Conservation (phyloP, 2,329 filamentous ascomycete genomes). For the Didymosphaeria variabile region DNA sequence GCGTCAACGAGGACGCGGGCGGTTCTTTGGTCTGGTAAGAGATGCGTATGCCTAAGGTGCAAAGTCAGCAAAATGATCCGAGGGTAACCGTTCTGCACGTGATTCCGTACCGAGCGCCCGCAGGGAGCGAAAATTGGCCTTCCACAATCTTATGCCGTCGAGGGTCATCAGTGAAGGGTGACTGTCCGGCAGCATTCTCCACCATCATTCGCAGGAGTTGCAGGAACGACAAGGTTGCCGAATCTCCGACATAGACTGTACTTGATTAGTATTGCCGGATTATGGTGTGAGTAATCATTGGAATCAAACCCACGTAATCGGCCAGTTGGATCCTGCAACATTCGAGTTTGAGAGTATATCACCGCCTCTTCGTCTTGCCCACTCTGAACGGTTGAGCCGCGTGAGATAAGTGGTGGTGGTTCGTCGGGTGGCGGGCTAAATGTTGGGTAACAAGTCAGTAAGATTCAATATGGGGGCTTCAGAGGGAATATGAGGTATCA, state of each 20-base stretch:
- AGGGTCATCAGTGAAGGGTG: conserved; percentile 67
- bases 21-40: conserved; percentile 65
- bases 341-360: conserved; percentile 63
- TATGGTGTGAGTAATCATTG: neutral
- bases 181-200: conserved; percentile 62
- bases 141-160: conserved; percentile 67
- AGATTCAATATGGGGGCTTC: neutral
- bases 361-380: conserved; percentile 65
- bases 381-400: conserved; percentile 49
- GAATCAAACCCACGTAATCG: conserved; percentile 60
- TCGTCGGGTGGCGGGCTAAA: conserved; percentile 28
- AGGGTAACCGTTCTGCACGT: neutral
- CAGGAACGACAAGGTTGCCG: conserved; percentile 68
- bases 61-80: neutral
- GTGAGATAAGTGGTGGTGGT: conserved; percentile 36
- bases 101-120: conserved; percentile 46
- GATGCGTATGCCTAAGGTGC: conserved; percentile 52
- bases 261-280: conserved; percentile 21
- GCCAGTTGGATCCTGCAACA: conserved; percentile 68
- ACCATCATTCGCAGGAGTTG: conserved; percentile 70
- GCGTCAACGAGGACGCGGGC: conserved; percentile 65
- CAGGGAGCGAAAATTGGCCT: conserved; percentile 59
- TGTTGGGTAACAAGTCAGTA: neutral
- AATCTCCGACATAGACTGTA: conserved; percentile 69
- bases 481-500: too few species aligned